These are phyloP conservation scores for Mariannaea elegans DNA, from an alignment of 2,329 filamentous ascomycete species.

Conservation along the genomic window DNA sequence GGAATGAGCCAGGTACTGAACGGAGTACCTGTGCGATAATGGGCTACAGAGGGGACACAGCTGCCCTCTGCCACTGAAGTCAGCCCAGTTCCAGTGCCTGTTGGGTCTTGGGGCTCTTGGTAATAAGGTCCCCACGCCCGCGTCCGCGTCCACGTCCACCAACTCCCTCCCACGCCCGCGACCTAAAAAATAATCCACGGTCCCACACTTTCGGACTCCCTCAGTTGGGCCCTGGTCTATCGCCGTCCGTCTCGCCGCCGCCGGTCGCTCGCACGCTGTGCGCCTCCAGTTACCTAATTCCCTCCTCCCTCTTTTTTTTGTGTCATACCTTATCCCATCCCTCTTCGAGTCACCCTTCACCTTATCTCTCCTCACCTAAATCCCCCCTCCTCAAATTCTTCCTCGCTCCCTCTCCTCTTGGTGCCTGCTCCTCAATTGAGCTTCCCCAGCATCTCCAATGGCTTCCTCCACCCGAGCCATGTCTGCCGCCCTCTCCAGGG, in stretches of 20 bases:
- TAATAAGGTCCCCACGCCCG: not conserved
- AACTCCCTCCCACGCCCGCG: conserved; percentile 8
- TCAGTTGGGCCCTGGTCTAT: conserved; percentile 8
- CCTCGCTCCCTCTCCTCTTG: conserved; percentile 18
- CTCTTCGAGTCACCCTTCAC: conserved; percentile 3
- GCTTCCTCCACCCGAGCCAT: conserved; percentile 57
- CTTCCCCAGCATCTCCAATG: conserved; percentile 46
- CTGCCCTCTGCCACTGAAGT: too few relatives aligned
- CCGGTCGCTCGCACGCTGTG: conserved; percentile 24
- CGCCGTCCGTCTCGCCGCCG: conserved; percentile 27
- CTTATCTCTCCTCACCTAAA: conserved; percentile 9
- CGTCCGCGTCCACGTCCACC: not conserved
- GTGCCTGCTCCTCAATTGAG: conserved; percentile 37
- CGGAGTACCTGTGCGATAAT: too few relatives aligned
- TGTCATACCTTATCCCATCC: conserved; percentile 5
- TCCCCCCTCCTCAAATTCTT: conserved; percentile 4
- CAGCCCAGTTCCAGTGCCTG: not conserved
- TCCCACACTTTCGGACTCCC: conserved; percentile 5
- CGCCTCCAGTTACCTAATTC: conserved; percentile 36
- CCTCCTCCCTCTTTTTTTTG: conserved; percentile 23
- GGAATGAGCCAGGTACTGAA: conserved; percentile 14
- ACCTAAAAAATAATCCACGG: conserved; percentile 8
- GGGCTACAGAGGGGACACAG: not conserved
- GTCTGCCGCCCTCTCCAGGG: conserved; percentile 46
- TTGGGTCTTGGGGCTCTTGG: not conserved